phyloP scores from a whole-genome alignment of 2,329 filamentous ascomycete species.

The Cladosporium sp. region DNA sequence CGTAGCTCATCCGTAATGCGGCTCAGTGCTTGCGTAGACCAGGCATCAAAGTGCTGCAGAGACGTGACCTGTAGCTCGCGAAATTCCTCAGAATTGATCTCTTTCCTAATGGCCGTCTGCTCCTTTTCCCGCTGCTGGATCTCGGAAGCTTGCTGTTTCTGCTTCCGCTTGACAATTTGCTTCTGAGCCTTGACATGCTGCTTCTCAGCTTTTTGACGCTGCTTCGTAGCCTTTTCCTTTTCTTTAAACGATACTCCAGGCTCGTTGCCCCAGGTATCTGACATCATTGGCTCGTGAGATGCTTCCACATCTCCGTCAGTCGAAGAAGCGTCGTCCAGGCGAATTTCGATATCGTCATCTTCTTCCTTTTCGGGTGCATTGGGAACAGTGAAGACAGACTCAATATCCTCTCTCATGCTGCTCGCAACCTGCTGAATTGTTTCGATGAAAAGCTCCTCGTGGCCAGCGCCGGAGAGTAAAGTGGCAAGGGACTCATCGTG shows the following conservation, averaged over 20 bases:
- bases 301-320: not conserved
- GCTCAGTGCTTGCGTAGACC: not conserved
- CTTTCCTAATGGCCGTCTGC: not conserved
- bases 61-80: not conserved
- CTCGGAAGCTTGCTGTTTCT: conserved; percentile 4
- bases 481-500: not conserved
- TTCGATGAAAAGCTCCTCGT: not conserved
- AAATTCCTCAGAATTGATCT: not conserved
- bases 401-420: not conserved
- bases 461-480: not conserved
- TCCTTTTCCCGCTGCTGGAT: conserved; percentile 7
- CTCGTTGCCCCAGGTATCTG: not conserved
- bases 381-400: not conserved
- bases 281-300: not conserved
- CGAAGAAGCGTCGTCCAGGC: not conserved
- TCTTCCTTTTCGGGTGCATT: not conserved
- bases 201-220: conserved; percentile 2
- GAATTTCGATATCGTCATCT: not conserved
- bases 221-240: not conserved
- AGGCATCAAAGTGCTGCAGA: not conserved
- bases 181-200: conserved; percentile 4
- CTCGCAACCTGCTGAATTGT: not conserved
- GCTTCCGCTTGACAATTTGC: conserved; percentile 13
- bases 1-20: not conserved
- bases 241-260: not conserved